phyloP scores from a whole-genome alignment of 2,329 filamentous ascomycete species.

The Chalaropsis thielavioides region DNA sequence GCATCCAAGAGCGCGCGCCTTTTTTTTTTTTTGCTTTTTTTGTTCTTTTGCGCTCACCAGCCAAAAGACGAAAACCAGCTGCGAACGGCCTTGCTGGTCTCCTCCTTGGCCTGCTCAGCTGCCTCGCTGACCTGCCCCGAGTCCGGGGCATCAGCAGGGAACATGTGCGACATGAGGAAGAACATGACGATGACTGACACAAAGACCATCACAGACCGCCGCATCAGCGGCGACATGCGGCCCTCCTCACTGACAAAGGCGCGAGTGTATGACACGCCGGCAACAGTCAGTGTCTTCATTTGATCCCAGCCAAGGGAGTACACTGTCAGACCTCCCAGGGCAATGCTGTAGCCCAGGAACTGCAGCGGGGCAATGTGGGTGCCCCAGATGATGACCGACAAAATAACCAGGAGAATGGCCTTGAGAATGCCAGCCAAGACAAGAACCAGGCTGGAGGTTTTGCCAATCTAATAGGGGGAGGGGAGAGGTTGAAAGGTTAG shows the following conservation, averaged over 20 bases:
- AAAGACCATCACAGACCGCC: slow-evolving; percentile 19
- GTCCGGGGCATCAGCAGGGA: slow-evolving; percentile 7
- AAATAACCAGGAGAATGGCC: slow-evolving; percentile 66
- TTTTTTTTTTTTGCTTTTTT: background rate
- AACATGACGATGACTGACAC: slow-evolving; percentile 20
- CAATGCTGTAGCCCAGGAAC: slow-evolving; percentile 63
- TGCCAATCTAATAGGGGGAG: slow-evolving; percentile 52
- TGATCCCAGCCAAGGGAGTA: slow-evolving; percentile 32
- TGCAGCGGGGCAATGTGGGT: slow-evolving; percentile 58
- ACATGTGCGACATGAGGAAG: slow-evolving; percentile 18
- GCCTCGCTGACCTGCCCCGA: slow-evolving; percentile 6
- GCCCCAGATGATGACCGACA: slow-evolving; percentile 64
- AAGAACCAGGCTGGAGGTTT: slow-evolving; percentile 74
- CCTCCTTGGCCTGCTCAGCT: slow-evolving; percentile 10
- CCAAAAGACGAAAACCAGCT: slow-evolving; percentile 17
- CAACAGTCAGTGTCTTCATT: slow-evolving; percentile 18
- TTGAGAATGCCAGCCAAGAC: slow-evolving; percentile 78
- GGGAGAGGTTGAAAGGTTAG: background rate
- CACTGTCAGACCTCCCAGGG: slow-evolving; percentile 37
- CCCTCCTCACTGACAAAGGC: slow-evolving; percentile 20
- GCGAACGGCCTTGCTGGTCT: slow-evolving; percentile 13
- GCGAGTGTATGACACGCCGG: slow-evolving; percentile 17
- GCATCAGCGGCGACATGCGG: slow-evolving; percentile 20
- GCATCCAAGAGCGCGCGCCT: background rate
- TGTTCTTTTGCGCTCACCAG: slow-evolving; percentile 3